Evolutionary conservation across 805 yeast species (phyloP).

Genomic region (Kurtzmaniella fragi): DNA sequence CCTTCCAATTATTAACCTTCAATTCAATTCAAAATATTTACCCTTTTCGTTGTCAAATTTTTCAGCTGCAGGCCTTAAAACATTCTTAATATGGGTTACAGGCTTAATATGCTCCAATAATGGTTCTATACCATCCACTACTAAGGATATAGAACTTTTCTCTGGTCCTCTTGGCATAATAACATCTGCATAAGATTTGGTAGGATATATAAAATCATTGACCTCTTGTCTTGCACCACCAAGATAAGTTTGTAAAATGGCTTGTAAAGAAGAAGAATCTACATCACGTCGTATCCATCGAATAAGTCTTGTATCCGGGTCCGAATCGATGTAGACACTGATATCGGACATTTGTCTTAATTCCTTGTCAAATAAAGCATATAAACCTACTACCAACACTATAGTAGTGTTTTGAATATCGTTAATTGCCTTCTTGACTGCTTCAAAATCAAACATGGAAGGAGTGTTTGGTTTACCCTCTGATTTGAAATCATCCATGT

Average conservation of each 20-base stretch:
- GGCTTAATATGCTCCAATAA: constrained; percentile 12
- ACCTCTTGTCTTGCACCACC: constrained; percentile 59
- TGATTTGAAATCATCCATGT: constrained; percentile 35
- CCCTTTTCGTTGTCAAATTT: constrained; percentile 35
- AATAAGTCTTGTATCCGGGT: constrained; percentile 79
- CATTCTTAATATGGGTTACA: constrained; percentile 11
- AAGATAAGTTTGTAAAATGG: constrained; percentile 45
- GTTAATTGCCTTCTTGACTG: constrained; percentile 15
- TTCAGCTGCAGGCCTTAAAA: constrained; percentile 28
- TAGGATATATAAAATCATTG: constrained; percentile 59
- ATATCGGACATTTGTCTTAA: constrained; percentile 55
- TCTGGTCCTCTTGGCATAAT: constrained; percentile 71
- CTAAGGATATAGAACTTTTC: constrained; percentile 47
- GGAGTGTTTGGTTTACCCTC: constrained; percentile 24
- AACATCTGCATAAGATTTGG: constrained; percentile 70
- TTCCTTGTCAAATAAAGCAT: constrained; percentile 64
- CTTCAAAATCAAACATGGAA: constrained; percentile 35
- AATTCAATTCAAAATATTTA: constrained; percentile 40
- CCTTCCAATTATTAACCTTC: too few species aligned
- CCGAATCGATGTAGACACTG: constrained; percentile 75
- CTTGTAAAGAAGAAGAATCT: constrained; percentile 20
- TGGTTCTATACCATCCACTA: constrained; percentile 60
- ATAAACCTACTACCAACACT: constrained; percentile 46
- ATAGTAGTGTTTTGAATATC: constrained; percentile 1
- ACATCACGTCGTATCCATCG: constrained; percentile 61